Base-by-base conservation (phyloP, 2,329 filamentous ascomycete genomes). In the Trichoderma asperellum region DNA sequence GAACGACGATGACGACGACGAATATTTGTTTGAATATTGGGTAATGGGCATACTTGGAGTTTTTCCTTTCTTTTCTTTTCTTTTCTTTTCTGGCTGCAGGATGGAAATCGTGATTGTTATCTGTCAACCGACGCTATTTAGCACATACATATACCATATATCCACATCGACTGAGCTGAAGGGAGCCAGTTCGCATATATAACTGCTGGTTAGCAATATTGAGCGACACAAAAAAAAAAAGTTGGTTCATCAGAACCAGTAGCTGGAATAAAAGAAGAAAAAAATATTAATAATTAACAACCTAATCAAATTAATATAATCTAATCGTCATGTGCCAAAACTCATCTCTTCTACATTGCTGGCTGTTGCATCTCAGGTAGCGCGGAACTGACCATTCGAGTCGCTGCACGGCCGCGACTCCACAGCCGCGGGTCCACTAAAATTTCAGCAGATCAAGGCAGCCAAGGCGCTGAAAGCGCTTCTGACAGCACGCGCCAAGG, bases 401-500 rank as follows among this genome's bases (percentile, higher is more conserved):
- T 24, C 24, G 53, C 57, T 34, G n/a, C 40, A 58, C 29, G 16
- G 16, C 18, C 18, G 40, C 40, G 1, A 43, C 55, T 34, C 37
- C 53, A 67, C 64, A 24, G 14, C 21, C 8, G 55, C 27, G 2
- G 55, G 29, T 37, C 64, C 64, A 67, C 64, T 67, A 52, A 67
- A 58, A 59, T 67, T 67, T 67, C 64, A 59, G 64, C 40, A 37
- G 55, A 18, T 12, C 37, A 37, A 65, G 52, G 62, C 62, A 57
- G 53, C 37, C 34, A 35, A 47, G 34, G 37, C 57, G 62, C 62
- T 65, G 34, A 47, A 27, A 53, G 40, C 37, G 64, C 37, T 14
- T 29, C 55, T 52, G 40, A 43, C 27, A 32, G 55, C 63, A 40
- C 63, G 63, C 27, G 27, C 57, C 63, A 47, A 58, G 61, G 61